Evolutionary conservation across 768 basidiomycete species (phyloP).

Genomic region (Postia placenta): DNA sequence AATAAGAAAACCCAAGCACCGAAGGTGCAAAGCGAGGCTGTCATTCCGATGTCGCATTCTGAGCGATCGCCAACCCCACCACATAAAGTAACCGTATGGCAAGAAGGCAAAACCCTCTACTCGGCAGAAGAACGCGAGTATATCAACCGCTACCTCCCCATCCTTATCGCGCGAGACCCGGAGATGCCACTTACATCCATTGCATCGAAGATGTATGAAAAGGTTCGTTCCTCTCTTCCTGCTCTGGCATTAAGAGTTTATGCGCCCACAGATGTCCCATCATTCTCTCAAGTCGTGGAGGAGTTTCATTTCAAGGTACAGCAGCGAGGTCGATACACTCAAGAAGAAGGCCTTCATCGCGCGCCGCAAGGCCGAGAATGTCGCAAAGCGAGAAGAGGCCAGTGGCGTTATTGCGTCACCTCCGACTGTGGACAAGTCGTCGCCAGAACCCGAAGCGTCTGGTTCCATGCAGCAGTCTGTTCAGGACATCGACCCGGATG

Average conservation of each 20-base stretch:
- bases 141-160: conserved; percentile 34
- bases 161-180: conserved; percentile 44
- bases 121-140: conserved; percentile 48
- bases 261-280: conserved; percentile 47
- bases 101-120: conserved; percentile 27
- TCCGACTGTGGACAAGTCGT: neutral
- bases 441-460: neutral
- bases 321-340: conserved; percentile 37
- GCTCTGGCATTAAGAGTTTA: neutral
- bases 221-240: conserved; percentile 34
- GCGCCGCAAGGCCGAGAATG: conserved; percentile 32
- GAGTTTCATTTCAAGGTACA: conserved; percentile 29
- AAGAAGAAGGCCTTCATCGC: conserved; percentile 47
- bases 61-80: conserved; percentile 13
- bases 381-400: neutral
- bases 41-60: neutral
- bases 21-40: neutral
- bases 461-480: neutral
- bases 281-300: conserved; percentile 50
- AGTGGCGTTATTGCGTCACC: neutral
- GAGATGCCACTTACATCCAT: conserved; percentile 34
- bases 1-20: neutral
- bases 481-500: conserved; percentile 19
- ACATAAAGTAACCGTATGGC: neutral
- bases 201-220: conserved; percentile 32